Base-by-base conservation (phyloP, 768 basidiomycete genomes). In the Candolleomyces efflorescens region DNA sequence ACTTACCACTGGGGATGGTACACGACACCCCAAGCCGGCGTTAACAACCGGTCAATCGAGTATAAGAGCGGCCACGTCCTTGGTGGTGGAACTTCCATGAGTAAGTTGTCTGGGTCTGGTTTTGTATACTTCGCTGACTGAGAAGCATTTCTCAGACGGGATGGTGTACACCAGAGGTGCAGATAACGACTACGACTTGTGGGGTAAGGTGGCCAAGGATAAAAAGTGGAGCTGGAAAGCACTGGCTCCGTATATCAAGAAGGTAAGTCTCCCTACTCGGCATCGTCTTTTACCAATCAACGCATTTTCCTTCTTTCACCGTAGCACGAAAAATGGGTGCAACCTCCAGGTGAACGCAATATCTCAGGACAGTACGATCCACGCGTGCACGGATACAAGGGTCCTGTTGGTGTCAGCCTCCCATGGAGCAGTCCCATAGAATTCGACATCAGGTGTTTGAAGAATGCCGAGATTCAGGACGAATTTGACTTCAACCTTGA, bases 151-250 rank as follows among this genome's bases (percentile, higher is more conserved):
- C 17, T n/a, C 22, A 69, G 67, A 69, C 56, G 58, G 60, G n/a
- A 67, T 69, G 65, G 58, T 64, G 3, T 75, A 71, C 47, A 72
- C 71, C 11, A 69, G 71, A 9, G 73, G 73, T 36, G 65, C 71
- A 1, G 54, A 60, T 24, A 68, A 71, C 3, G 73, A 73, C 41
- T 73, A 63, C 41, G 67, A 75, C 59, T 65, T 69, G 5, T 73
- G 63, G 57, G 73, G 73, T 13, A 59, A 36, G 1, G 36, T 73
- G 13, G 22, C 59, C 11, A 67, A 68, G 24, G 63, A 64, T 10
- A 55, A 58, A 6, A 69, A 70, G 0, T 73, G 70, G 68, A 70
- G 63, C n/a, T 73, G 73, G 73, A 59, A 69, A n/a, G 65, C 55
- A n/a, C 48, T 73, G 9, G 60, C 68, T 45, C 67, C 60, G 1